Evolutionary conservation across 495 filamentous ascomycete genomes (phyloP).

Genomic region (Apiosordaria backusii): DNA sequence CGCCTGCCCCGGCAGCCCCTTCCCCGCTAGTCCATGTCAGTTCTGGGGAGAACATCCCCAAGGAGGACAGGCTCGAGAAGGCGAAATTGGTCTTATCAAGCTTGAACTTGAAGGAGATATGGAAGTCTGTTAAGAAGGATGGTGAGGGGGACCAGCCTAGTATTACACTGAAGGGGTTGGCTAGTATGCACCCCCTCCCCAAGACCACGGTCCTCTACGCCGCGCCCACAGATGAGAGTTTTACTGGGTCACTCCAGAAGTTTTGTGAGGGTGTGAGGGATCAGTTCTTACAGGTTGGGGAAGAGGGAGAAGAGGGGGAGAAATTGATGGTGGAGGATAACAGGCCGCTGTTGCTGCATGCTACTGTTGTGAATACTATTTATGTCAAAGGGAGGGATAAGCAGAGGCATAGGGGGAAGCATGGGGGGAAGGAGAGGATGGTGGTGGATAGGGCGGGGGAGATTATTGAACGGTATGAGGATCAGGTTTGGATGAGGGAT

Average conservation of each 20-base stretch:
- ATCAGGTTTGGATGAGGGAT: slow-evolving; percentile 59
- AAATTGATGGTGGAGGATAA: slow-evolving; percentile 55
- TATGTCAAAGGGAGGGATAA: slow-evolving; percentile 56
- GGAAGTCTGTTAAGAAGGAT: slow-evolving; percentile 14
- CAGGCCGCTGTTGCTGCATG: slow-evolving; percentile 73
- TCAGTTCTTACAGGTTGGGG: slow-evolving; percentile 46
- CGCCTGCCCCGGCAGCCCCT: slow-evolving; percentile 12
- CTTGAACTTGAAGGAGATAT: slow-evolving; percentile 51
- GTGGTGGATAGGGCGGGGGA: slow-evolving; percentile 50
- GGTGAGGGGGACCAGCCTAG: slow-evolving; percentile 16
- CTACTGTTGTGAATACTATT: slow-evolving; percentile 83
- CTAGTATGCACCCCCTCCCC: slow-evolving; percentile 43
- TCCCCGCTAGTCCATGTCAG: neutral
- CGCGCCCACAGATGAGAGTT: slow-evolving; percentile 49
- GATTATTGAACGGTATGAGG: slow-evolving; percentile 50
- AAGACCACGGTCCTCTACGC: slow-evolving; percentile 46
- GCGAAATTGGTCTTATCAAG: slow-evolving; percentile 54
- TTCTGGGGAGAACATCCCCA: neutral
- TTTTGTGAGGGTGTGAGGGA: slow-evolving; percentile 63
- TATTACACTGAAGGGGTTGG: slow-evolving; percentile 48
- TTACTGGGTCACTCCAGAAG: slow-evolving; percentile 44
- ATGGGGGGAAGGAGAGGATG: slow-evolving; percentile 34
- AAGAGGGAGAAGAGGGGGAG: slow-evolving; percentile 42
- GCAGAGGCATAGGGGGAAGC: slow-evolving; percentile 6
- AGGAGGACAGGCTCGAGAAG: slow-evolving; percentile 41